Evolutionary conservation across 306 rosid species (phyloP).

Genomic region (Rosa rugosa): DNA sequence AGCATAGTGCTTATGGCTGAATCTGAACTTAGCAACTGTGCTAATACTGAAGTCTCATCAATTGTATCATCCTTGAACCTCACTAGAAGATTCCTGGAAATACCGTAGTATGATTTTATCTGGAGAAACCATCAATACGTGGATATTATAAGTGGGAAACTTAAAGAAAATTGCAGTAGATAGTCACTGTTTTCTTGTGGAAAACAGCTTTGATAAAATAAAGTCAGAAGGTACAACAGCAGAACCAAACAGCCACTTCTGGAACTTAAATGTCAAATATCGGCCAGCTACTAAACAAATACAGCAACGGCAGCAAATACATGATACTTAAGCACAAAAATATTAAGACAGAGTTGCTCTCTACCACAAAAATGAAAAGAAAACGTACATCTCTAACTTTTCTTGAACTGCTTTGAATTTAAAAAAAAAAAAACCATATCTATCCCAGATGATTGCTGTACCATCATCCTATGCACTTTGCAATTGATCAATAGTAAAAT

Average conservation of each 20-base stretch:
- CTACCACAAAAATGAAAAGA: background rate
- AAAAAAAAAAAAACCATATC: background rate
- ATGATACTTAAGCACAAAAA: background rate
- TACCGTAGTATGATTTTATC: slow-evolving; percentile 91
- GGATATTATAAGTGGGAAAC: slow-evolving; percentile 5
- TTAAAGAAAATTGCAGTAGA: background rate
- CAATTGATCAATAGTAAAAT: background rate
- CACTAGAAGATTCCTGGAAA: slow-evolving; percentile 85
- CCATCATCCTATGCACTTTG: background rate
- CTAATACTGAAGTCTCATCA: slow-evolving; percentile 79
- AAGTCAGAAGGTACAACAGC: background rate
- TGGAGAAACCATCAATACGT: slow-evolving; percentile 37
- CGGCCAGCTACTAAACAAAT: background rate
- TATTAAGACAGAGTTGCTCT: background rate
- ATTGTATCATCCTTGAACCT: slow-evolving; percentile 83
- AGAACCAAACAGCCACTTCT: background rate
- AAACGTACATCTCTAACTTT: background rate
- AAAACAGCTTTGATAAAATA: background rate
- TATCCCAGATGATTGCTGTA: background rate
- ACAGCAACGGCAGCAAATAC: background rate
- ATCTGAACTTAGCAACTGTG: slow-evolving; percentile 85
- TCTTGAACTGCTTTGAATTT: background rate
- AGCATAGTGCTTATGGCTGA: slow-evolving; percentile 88
- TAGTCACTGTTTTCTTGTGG: background rate
- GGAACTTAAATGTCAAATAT: background rate